phyloP scores from a whole-genome alignment of 192 early-diverging fungal species.

The Geranomyces variabilis region DNA sequence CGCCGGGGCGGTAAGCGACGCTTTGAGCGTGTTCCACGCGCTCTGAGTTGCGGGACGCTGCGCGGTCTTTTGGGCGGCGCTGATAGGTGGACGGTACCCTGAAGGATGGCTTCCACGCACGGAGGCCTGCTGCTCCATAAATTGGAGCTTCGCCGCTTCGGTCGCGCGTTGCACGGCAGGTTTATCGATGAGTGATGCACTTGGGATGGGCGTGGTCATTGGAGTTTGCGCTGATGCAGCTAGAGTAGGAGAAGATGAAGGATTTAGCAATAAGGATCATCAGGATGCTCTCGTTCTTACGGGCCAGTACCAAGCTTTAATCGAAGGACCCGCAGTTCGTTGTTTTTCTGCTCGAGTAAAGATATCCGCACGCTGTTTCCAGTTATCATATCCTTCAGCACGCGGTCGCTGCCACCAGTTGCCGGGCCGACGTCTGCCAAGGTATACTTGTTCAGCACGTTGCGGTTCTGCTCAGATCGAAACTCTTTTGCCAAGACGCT shows the following conservation, averaged over 20 bases:
- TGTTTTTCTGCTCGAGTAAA: conserved; percentile 53
- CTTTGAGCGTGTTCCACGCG: background rate
- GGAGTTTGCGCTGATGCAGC: background rate
- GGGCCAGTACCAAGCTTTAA: conserved; percentile 32
- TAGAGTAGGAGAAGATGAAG: background rate
- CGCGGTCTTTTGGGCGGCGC: background rate
- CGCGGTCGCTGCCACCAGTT: conserved; percentile 29
- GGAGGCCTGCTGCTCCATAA: conserved; percentile 20
- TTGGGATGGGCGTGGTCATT: conserved; percentile 6
- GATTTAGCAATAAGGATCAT: background rate
- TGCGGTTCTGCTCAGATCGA: background rate
- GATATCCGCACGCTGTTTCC: conserved; percentile 50
- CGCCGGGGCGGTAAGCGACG: background rate
- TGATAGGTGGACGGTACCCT: background rate
- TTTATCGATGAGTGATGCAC: conserved; percentile 3
- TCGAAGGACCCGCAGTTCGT: conserved; percentile 43
- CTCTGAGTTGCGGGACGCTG: background rate
- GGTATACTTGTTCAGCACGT: background rate
- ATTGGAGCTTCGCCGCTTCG: conserved; percentile 1
- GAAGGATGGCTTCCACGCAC: background rate
- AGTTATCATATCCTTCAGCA: conserved; percentile 48
- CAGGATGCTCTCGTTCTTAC: background rate
- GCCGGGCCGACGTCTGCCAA: background rate
- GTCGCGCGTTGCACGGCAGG: conserved; percentile 16
- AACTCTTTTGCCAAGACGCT: background rate